Conservation (phyloP, 345 rosid species). For the Carallia pectinifolia region DNA sequence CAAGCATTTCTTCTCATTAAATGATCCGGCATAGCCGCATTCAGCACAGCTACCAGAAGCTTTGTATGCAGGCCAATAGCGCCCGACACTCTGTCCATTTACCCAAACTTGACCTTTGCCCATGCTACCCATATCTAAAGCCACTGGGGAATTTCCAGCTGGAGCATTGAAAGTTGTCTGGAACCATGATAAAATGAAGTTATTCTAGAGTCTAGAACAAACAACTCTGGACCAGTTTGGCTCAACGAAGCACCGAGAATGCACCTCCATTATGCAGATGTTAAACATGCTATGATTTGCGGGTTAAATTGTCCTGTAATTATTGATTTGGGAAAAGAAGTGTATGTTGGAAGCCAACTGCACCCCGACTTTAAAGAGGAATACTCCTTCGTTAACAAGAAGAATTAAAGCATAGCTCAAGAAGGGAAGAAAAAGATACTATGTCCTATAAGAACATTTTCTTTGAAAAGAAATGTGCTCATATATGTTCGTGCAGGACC, state of each 20-base stretch:
- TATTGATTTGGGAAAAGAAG: background rate
- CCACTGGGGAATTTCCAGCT: slow-evolving; percentile 75
- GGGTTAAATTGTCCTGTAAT: background rate
- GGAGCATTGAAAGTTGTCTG: slow-evolving; percentile 92
- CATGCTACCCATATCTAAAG: slow-evolving; percentile 91
- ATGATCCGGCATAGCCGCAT: slow-evolving; percentile 76
- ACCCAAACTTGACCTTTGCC: slow-evolving; percentile 99
- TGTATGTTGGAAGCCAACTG: background rate
- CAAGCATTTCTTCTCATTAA: slow-evolving; percentile 69
- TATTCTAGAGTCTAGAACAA: background rate
- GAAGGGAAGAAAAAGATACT: background rate
- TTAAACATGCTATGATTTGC: background rate
- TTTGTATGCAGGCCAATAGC: slow-evolving; percentile 92
- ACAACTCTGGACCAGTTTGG: no score
- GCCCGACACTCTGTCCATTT: slow-evolving; percentile 85
- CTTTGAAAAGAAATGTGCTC: no score
- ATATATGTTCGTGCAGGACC: background rate
- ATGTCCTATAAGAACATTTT: background rate
- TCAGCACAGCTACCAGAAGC: slow-evolving; percentile 67
- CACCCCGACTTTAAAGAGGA: background rate
- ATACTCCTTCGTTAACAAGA: background rate
- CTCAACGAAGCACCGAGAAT: background rate
- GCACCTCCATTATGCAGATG: background rate
- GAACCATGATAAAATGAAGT: slow-evolving; percentile 19
- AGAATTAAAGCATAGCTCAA: background rate